phyloP scores from a whole-genome alignment of 1,139 yeast species.

The Taphrina sp. region DNA sequence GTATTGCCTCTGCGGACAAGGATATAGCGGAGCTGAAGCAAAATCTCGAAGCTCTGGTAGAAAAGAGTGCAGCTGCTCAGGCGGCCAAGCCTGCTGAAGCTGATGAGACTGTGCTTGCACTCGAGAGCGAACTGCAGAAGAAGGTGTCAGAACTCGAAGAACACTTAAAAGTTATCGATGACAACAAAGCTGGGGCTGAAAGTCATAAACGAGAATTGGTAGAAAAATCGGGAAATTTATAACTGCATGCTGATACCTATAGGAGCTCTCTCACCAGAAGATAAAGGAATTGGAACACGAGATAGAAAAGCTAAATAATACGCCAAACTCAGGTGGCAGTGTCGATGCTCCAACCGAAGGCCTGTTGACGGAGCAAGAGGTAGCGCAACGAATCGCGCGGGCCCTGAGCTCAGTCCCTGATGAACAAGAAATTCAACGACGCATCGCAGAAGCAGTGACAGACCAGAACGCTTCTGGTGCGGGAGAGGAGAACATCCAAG shows the following conservation, averaged over 20 bases:
- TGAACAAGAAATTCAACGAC: slow-evolving; percentile 37
- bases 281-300: too few relatives aligned
- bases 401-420: slow-evolving; percentile 42
- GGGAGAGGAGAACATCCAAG: slow-evolving; percentile 12
- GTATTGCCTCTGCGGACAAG: not conserved
- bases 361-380: slow-evolving; percentile 43
- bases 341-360: not conserved
- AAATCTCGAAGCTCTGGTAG: not conserved
- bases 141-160: too few relatives aligned
- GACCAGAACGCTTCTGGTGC: slow-evolving; percentile 19
- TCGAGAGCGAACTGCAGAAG: too few relatives aligned
- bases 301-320: too few relatives aligned
- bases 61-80: too few relatives aligned
- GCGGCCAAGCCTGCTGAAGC: not conserved
- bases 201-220: too few relatives aligned
- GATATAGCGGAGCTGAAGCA: not conserved
- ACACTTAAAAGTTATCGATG: too few relatives aligned
- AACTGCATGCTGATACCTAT: too few relatives aligned
- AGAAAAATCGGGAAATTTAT: too few relatives aligned
- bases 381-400: slow-evolving; percentile 44
- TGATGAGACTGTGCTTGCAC: not conserved
- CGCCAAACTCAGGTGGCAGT: too few relatives aligned
- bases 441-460: slow-evolving; percentile 27
- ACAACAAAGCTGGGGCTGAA: too few relatives aligned
- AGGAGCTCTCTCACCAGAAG: too few relatives aligned